Evolutionary conservation across 2,329 filamentous ascomycete genomes (phyloP), one percentile per base, ranked within the genome.

Genomic region (Aspergillus felis): DNA sequence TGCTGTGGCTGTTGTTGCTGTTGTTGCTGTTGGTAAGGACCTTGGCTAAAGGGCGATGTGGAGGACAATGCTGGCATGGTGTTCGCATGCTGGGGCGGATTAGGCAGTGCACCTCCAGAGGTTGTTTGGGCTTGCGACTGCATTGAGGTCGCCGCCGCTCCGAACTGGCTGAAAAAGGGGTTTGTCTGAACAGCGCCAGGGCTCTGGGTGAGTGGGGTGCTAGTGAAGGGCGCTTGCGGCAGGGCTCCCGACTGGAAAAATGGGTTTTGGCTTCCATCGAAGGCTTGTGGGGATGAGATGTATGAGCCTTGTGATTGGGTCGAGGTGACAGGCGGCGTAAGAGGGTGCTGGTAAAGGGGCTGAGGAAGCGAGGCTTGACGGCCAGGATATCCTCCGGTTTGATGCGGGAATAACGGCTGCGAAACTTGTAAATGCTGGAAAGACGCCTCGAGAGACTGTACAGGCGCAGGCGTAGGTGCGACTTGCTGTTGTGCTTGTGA

Each of bases 381-480:
- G 52, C 66, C 72, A 7, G 77, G 74, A 64, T 80, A 82, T 56
- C 79, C 89, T 54, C 89, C 89, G 1, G 90, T 92, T 54, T 87
- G 86, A 67, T 92, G 86, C 7, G 90, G 88, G 70, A 92, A 92
- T 29, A 92, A 78, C 41, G 84, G 84, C 63, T 86, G 85, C 9
- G 84, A 85, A 2, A 96, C 77, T 41, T 90, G 86, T 74, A 96
- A 81, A 61, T 84, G 86, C 68, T 92, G 87, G 67, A 96, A 89
- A 1, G 89, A 85, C 65, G 89, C 84, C 61, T 86, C 85, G 20
- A 92, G 73, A 10, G 70, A 62, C 61, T 68, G 67, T n/a, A 64
- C 62, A 17, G 71, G 61, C 24, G 67, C 27, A 60, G 57, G 14
- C 66, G 61, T 28, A 50, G 57, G 17, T 66, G 71, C 72, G 67